Percentiles rank a stretch among this genome's conserved stretches.
Conservation (phyloP, 2,329 filamentous ascomycete genomes). For the Nemania sp. region DNA sequence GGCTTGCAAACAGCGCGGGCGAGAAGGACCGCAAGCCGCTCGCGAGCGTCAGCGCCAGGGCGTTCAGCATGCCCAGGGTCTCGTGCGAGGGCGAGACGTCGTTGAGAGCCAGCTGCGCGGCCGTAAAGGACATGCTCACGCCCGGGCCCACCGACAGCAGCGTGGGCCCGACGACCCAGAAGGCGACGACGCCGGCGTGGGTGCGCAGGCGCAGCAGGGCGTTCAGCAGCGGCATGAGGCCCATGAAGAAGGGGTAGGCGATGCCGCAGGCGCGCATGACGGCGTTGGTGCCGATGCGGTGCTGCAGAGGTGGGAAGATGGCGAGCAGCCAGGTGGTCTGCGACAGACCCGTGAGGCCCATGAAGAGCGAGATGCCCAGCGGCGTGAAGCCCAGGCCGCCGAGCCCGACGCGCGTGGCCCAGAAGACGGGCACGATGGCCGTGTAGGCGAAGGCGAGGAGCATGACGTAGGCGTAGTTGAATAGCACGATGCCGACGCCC, state of each 20-base stretch:
- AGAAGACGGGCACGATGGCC: constrained; percentile 69
- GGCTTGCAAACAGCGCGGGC: constrained; percentile 66
- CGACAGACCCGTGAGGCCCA: constrained; percentile 65
- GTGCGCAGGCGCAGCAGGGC: constrained; percentile 55
- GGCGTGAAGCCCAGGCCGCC: constrained; percentile 70
- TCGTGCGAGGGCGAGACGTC: constrained; percentile 69
- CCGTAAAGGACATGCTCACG: constrained; percentile 72
- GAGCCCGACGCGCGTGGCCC: constrained; percentile 63
- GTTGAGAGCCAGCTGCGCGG: constrained; percentile 73
- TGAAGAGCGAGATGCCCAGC: constrained; percentile 66
- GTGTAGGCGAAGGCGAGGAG: constrained; percentile 74
- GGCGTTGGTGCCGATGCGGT: constrained; percentile 66
- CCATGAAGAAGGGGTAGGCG: constrained; percentile 69
- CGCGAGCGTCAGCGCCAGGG: constrained; percentile 64
- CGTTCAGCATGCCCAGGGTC: constrained; percentile 73
- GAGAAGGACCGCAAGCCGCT: constrained; percentile 68
- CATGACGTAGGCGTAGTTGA: constrained; percentile 68
- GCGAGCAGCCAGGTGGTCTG: constrained; percentile 75
- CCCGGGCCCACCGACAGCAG: constrained; percentile 61
- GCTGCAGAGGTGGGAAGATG: constrained; percentile 70
- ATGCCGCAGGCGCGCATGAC: constrained; percentile 63
- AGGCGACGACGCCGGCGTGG: constrained; percentile 45
- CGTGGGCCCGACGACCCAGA: constrained; percentile 60
- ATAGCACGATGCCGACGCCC: constrained; percentile 68
- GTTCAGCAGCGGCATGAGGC: constrained; percentile 57